These are phyloP conservation scores for Pezicula neosporulosa DNA, from an alignment of 2,329 filamentous ascomycete genomes.

Conservation along the genomic window DNA sequence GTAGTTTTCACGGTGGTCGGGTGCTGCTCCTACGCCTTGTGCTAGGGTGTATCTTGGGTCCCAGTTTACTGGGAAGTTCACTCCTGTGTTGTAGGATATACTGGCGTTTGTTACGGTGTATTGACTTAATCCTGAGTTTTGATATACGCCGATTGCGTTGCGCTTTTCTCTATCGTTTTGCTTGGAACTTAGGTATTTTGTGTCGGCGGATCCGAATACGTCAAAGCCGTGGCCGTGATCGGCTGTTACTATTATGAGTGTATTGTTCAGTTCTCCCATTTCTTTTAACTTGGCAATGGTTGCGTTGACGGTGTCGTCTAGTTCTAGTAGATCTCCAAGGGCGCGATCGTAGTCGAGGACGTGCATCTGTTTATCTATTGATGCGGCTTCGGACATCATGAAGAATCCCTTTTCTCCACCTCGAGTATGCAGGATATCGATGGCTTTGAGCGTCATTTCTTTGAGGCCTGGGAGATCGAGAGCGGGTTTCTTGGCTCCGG, in stretches of 20 bases:
- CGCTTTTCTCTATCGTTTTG: slow-evolving; percentile 69
- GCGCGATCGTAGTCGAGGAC: slow-evolving; percentile 80
- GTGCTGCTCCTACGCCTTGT: slow-evolving; percentile 66
- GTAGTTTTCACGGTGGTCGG: slow-evolving; percentile 76
- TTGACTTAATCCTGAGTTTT: slow-evolving; percentile 69
- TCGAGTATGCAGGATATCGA: slow-evolving; percentile 70
- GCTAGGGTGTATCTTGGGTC: slow-evolving; percentile 80
- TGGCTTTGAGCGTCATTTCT: slow-evolving; percentile 85
- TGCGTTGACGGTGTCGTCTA: slow-evolving; percentile 78
- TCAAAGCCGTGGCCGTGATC: slow-evolving; percentile 90
- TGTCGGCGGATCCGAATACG: slow-evolving; percentile 79
- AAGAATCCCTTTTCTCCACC: slow-evolving; percentile 74
- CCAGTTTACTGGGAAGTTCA: slow-evolving; percentile 81
- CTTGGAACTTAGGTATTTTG: slow-evolving; percentile 68
- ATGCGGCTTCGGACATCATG: slow-evolving; percentile 83
- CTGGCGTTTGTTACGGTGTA: slow-evolving; percentile 60
- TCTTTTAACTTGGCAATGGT: slow-evolving; percentile 67
- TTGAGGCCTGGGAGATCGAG: slow-evolving; percentile 78
- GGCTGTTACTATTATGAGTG: slow-evolving; percentile 76
- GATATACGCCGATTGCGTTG: slow-evolving; percentile 69
- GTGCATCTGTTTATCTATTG: slow-evolving; percentile 91
- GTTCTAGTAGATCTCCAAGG: slow-evolving; percentile 78
- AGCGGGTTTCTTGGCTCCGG: slow-evolving; percentile 60
- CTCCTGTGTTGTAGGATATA: slow-evolving; percentile 66
- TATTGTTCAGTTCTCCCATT: slow-evolving; percentile 67